Conservation (phyloP, 1,284 basidiomycete species). For the Sanghuangporus sanghuang region DNA sequence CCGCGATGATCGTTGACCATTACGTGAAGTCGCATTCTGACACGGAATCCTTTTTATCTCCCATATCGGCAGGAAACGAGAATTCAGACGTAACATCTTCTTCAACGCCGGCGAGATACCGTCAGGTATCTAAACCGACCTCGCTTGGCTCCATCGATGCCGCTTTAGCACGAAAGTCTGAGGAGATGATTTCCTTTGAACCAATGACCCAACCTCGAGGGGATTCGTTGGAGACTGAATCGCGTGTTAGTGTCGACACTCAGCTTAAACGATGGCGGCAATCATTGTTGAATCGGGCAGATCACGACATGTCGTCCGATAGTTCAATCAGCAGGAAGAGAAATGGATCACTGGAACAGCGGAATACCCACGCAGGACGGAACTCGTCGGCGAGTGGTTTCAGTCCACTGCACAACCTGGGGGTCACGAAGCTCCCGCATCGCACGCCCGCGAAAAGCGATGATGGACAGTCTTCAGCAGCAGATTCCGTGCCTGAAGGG, state of each 20-base stretch:
- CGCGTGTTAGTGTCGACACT: conserved; percentile 10
- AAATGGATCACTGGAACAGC: conserved; percentile 15
- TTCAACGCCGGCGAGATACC: not conserved
- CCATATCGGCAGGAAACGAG: conserved; percentile 22
- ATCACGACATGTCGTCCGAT: conserved; percentile 9
- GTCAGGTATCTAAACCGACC: conserved; percentile 3
- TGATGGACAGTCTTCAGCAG: conserved; percentile 41
- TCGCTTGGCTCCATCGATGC: conserved; percentile 32
- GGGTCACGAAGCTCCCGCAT: conserved; percentile 32
- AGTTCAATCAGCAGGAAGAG: conserved; percentile 6
- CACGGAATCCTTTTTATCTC: conserved; percentile 39
- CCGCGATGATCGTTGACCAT: conserved; percentile 64
- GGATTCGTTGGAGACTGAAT: conserved; percentile 26
- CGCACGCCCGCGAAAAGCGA: conserved; percentile 33
- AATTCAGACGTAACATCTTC: conserved; percentile 15
- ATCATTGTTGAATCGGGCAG: conserved; percentile 41
- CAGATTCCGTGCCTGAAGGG: conserved; percentile 43
- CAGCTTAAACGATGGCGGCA: conserved; percentile 36
- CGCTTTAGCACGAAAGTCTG: conserved; percentile 39
- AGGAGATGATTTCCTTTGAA: conserved; percentile 46
- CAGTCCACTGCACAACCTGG: conserved; percentile 34
- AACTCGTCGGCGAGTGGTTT: conserved; percentile 40
- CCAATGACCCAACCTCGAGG: conserved; percentile 35
- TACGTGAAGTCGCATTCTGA: conserved; percentile 39
- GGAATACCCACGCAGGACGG: conserved; percentile 25